A percentile compares a stretch with the other conserved stretches of the same genome.
Evolutionary conservation across 768 basidiomycete genomes (phyloP).

Genomic region (Austroboletus festivus): DNA sequence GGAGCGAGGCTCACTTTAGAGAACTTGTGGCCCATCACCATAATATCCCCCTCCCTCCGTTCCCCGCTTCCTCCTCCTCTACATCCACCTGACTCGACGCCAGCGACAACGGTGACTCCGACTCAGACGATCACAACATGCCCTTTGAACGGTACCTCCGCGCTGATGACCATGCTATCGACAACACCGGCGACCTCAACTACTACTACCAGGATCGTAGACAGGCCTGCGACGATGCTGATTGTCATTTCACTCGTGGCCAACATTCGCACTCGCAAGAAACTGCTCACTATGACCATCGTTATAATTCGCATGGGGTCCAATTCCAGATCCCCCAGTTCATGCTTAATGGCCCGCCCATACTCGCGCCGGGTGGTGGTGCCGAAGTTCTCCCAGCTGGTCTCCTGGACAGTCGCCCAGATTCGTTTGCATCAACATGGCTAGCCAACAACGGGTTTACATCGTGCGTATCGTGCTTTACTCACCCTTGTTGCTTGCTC

Average conservation of each 20-base stretch:
- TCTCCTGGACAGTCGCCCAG: constrained; percentile 25
- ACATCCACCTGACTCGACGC: not conserved
- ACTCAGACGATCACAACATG: constrained; percentile 29
- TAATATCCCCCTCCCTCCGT: not conserved
- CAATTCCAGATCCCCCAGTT: constrained; percentile 67
- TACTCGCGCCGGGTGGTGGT: constrained; percentile 67
- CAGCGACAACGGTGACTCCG: not conserved
- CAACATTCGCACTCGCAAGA: constrained; percentile 3
- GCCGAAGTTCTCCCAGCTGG: constrained; percentile 65
- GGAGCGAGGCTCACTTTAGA: not conserved
- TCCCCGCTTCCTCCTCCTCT: not conserved
- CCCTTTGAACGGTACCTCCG: constrained; percentile 43
- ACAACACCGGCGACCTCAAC: constrained; percentile 2
- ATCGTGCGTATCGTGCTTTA: constrained; percentile 17
- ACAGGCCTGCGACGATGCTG: constrained; percentile 7
- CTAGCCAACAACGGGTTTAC: constrained; percentile 45
- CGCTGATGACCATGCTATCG: constrained; percentile 14
- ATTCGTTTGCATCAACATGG: constrained; percentile 44
- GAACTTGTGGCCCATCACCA: too few relatives aligned
- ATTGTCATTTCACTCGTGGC: constrained; percentile 8
- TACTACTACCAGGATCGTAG: constrained; percentile 15
- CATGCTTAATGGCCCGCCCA: constrained; percentile 54
- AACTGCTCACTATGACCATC: constrained; percentile 1
- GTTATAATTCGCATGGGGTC: constrained; percentile 27
- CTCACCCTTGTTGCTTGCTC: constrained; percentile 3